Evolutionary conservation across 768 basidiomycete species (phyloP), one percentile per base, ranked within the genome.

Genomic region (Mycena galericulata): DNA sequence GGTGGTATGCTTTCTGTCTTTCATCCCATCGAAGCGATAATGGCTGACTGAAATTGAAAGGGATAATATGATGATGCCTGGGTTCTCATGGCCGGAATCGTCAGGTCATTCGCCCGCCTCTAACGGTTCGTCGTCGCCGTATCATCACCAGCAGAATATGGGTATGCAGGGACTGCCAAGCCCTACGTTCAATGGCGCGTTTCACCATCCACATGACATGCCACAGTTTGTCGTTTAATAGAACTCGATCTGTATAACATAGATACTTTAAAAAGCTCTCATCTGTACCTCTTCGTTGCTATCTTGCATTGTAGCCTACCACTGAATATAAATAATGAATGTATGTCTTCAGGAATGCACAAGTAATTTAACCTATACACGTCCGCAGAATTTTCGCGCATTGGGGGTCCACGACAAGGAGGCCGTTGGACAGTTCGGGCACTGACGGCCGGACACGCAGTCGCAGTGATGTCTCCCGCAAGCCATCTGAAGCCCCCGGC

Each of bases 1-100:
- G 89, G 87, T 93, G 91, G 92, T 79, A 85, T 47, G 90, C 91
- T 50, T 10, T 6, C 24, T 24, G 30, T 36, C 20, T 45, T 32
- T 3, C 20, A 29, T 8, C 18, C n/a, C 26, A 10, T 26, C 3
- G 34, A 20, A 5, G 27, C 22, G 20, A 40, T 20, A 24, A 47
- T 32, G 30, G 41, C 32, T 15, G 22, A 62, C 34, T 7, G 34
- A 36, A 36, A 6, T 14, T 36, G 14, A 36, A 36, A 36, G 34
- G 34, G 34, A 36, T 14, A 36, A 36, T 36, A 36, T 36, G 34
- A 36, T 36, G 34, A 36, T 36, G 34, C 34, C 8, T 41, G 77
- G 78, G 15, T 79, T 78, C 66, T 76, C 76, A 26, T 79, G 79
- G 79, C 76, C 79, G 1, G 79, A 78, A 27, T 72, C 76, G 27